These are phyloP conservation scores for Naumovozyma dairenensis DNA, from an alignment of 805 yeast species.

Conservation along the genomic window DNA sequence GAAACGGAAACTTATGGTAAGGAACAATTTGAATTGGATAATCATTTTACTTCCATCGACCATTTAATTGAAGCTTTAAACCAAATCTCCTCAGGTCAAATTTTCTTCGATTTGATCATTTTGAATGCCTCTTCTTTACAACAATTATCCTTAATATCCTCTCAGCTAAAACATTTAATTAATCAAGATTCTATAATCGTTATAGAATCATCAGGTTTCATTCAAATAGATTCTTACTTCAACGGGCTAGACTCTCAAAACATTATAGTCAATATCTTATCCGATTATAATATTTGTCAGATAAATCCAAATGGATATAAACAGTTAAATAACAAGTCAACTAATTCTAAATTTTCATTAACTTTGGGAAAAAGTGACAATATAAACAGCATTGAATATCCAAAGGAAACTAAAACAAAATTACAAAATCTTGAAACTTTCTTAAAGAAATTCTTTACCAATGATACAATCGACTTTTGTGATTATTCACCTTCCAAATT, in stretches of 20 bases:
- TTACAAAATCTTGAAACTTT: conserved; percentile 12
- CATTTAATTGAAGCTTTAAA: conserved; percentile 8
- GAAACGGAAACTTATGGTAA: conserved; percentile 14
- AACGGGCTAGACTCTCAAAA: conserved; percentile 24
- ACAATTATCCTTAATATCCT: conserved; percentile 34
- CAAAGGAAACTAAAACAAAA: conserved; percentile 8
- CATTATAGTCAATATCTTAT: conserved; percentile 47
- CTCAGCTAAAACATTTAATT: conserved; percentile 29
- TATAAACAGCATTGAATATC: conserved; percentile 3
- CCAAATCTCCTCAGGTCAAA: not conserved
- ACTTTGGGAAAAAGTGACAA: conserved; percentile 6
- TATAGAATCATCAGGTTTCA: conserved; percentile 58
- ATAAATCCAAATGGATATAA: conserved; percentile 24
- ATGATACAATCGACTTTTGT: conserved; percentile 31
- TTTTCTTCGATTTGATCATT: conserved; percentile 34
- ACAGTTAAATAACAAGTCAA: conserved; percentile 14
- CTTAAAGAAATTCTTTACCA: conserved; percentile 15
- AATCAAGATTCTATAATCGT: conserved; percentile 39
- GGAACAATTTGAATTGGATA: conserved; percentile 8
- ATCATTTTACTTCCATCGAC: conserved; percentile 20
- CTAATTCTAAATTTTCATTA: conserved; percentile 25
- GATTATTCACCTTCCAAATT: conserved; percentile 34
- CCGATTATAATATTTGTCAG: conserved; percentile 44
- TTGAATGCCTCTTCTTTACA: conserved; percentile 39
- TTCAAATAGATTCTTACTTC: conserved; percentile 58